Evolutionary conservation across 2,329 filamentous ascomycete genomes (phyloP), one percentile per base, ranked within the genome.

Genomic region (Alternaria panax): DNA sequence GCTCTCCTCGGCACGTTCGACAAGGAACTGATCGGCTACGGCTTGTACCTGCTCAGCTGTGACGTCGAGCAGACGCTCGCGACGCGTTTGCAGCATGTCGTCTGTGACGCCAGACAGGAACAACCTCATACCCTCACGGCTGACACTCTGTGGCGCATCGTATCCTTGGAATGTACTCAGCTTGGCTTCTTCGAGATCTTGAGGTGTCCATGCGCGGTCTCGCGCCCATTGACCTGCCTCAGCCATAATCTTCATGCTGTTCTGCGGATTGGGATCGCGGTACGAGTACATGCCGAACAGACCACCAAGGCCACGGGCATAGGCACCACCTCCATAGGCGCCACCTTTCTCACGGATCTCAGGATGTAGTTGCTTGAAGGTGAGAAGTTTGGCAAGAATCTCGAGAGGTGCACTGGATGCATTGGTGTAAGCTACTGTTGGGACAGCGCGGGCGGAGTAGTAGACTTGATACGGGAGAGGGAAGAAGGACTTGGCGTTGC

Each of bases 311-410:
- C 90, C 87, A 24, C 89, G 88, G 43, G 91, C 90, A 75, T 92
- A 94, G 1, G 95, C 94, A 14, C 93, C 93, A 22, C 92, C 95
- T 43, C 95, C 95, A 69, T 99, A 99, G 0, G 95, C 95, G 36
- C 95, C 95, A 30, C 95, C 95, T 80, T 98, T 98, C 76, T 99
- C 95, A 55, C 95, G 91, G 66, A 99, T 97, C 79, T 98, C 95
- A 68, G 96, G 94, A 75, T 99, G 95, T 27, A 99, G 84, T 74
- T 97, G 92, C 79, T 97, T 97, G 81, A 99, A 94, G 0, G 94
- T 98, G 30, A 99, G 86, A 18, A 99, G 87, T 76, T 97, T 92
- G 12, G 93, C 89, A 22, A 99, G 87, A 40, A 98, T 90, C 70
- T 94, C 92, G 16, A 98, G 87, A 0, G 93, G 86, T 1, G 95